Percentiles rank a stretch among this genome's conserved stretches.
phyloP scores from a whole-genome alignment of 805 yeast species.

The Brettanomyces sp. region DNA sequence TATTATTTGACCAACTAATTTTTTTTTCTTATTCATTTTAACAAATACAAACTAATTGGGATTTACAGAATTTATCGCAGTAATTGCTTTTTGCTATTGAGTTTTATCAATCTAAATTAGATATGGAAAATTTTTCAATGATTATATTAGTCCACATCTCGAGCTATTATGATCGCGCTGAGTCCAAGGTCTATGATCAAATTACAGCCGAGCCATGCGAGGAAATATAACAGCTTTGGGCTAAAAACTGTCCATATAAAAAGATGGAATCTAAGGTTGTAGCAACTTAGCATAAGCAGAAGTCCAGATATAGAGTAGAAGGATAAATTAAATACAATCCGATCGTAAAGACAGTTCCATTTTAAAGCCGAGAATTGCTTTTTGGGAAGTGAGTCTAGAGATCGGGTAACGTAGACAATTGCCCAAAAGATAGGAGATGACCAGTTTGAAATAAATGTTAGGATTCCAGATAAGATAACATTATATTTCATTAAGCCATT shows the following conservation, averaged over 20 bases:
- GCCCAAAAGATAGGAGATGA: conserved; percentile 81
- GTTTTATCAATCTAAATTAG: background rate
- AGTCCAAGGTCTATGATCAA: conserved; percentile 29
- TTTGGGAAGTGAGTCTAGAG: conserved; percentile 4
- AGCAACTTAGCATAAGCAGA: conserved; percentile 60
- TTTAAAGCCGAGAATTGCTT: conserved; percentile 14
- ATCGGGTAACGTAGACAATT: conserved; percentile 26
- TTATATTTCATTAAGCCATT: conserved; percentile 75
- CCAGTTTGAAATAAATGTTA: conserved; percentile 81
- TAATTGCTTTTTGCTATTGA: background rate
- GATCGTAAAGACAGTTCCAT: conserved; percentile 27
- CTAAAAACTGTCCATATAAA: conserved; percentile 98
- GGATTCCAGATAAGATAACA: conserved; percentile 58
- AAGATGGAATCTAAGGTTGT: conserved; percentile 67
- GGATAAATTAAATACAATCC: conserved; percentile 29
- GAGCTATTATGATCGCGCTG: conserved; percentile 12
- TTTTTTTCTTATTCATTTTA: background rate
- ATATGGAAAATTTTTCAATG: background rate
- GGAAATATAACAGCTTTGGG: conserved; percentile 77
- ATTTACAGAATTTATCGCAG: background rate
- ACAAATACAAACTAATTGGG: background rate
- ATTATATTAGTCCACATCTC: conserved; percentile 9
- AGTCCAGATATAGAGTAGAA: conserved; percentile 55
- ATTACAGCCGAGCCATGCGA: conserved; percentile 60
- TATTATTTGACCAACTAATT: background rate